These are phyloP conservation scores for Ceratocystis ficicola DNA, from an alignment of 2,329 filamentous ascomycete genomes.

Conservation along the genomic window DNA sequence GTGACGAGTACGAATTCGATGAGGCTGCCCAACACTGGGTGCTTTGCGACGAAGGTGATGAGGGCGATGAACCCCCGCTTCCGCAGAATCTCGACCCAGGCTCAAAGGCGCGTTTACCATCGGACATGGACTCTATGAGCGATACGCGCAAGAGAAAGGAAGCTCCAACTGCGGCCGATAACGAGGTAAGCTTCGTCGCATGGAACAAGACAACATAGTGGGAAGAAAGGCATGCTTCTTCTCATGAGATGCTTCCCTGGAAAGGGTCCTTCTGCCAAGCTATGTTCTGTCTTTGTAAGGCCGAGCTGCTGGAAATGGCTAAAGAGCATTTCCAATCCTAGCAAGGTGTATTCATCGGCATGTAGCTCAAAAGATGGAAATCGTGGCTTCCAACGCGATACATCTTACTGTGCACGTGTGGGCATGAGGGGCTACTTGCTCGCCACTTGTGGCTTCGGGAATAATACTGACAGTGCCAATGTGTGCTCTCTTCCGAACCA, in stretches of 20 bases:
- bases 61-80: slow-evolving; percentile 23
- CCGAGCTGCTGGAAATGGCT: not conserved
- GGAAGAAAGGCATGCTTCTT: not conserved
- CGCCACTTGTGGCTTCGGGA: slow-evolving; percentile 13
- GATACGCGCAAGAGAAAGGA: slow-evolving; percentile 34
- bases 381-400: not conserved
- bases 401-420: not conserved
- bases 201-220: slow-evolving; percentile 11
- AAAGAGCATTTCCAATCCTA: not conserved
- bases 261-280: not conserved
- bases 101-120: not conserved
- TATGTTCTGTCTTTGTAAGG: not conserved
- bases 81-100: slow-evolving; percentile 6
- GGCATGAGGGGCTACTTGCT: not conserved
- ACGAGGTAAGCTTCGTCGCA: slow-evolving; percentile 34
- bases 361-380: not conserved
- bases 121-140: not conserved
- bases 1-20: slow-evolving; percentile 76
- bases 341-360: not conserved
- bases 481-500: slow-evolving; percentile 15
- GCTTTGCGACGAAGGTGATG: slow-evolving; percentile 39
- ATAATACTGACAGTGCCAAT: slow-evolving; percentile 20
- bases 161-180: slow-evolving; percentile 28
- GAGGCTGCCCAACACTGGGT: slow-evolving; percentile 61
- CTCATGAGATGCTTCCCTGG: too few relatives aligned